A percentile compares a stretch with the other conserved stretches of the same genome.
Evolutionary conservation across 1,284 basidiomycete genomes (phyloP).

Genomic region (Cryptococcus sp.): DNA sequence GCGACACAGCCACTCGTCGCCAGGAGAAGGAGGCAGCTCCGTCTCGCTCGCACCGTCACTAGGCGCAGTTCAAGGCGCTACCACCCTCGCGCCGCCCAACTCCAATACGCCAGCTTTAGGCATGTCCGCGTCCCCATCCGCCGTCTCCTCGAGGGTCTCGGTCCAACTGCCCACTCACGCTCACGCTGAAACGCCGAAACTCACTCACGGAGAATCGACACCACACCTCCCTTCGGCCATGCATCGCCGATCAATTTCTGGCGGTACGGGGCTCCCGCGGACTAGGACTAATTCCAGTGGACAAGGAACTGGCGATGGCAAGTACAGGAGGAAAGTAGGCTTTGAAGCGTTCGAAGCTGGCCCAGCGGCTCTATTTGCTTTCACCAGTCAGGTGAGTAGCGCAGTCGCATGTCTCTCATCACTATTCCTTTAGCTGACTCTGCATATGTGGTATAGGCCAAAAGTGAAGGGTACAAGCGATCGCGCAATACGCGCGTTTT

Average conservation of each 20-base stretch:
- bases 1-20: constrained; percentile 19
- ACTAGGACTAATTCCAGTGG: constrained; percentile 40
- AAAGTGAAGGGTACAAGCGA: constrained; percentile 77
- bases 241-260: constrained; percentile 8
- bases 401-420: background rate
- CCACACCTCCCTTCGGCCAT: constrained; percentile 19
- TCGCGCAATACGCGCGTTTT: constrained; percentile 83
- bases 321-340: constrained; percentile 80
- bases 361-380: constrained; percentile 54
- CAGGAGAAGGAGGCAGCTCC: constrained; percentile 1
- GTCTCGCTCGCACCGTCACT: constrained; percentile 1
- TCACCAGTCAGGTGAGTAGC: constrained; percentile 54
- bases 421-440: background rate
- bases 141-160: constrained; percentile 13
- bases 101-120: background rate
- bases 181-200: constrained; percentile 5
- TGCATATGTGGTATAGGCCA: constrained; percentile 59
- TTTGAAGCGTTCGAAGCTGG: constrained; percentile 80
- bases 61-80: background rate
- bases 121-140: constrained; percentile 14
- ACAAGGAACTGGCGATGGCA: constrained; percentile 44
- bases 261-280: constrained; percentile 27
- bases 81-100: constrained; percentile 6
- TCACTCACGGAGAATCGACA: constrained; percentile 7
- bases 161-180: constrained; percentile 15